These are phyloP conservation scores for Pseudogymnoascus pannorum DNA, from an alignment of 2,329 filamentous ascomycete species.

Conservation along the genomic window DNA sequence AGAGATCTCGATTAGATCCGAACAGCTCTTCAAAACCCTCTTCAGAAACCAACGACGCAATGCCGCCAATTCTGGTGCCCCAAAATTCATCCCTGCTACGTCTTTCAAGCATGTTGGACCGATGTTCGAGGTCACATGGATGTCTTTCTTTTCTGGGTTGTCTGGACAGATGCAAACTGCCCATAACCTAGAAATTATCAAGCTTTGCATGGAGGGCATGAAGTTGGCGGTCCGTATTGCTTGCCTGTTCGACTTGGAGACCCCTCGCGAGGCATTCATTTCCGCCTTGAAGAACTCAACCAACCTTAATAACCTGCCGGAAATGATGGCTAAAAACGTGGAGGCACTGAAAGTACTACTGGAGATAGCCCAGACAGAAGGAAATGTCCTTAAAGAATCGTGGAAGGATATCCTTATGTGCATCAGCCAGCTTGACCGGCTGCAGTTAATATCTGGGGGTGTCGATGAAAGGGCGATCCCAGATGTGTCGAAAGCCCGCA, in stretches of 20 bases:
- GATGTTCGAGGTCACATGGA: slow-evolving; percentile 99
- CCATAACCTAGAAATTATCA: slow-evolving; percentile 86
- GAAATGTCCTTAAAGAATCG: slow-evolving; percentile 78
- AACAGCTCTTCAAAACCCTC: slow-evolving; percentile 87
- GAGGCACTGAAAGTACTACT: slow-evolving; percentile 88
- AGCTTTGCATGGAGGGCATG: slow-evolving; percentile 88
- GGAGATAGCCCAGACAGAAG: slow-evolving; percentile 87
- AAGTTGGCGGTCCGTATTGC: slow-evolving; percentile 89
- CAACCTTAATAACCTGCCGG: slow-evolving; percentile 89
- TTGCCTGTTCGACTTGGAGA: slow-evolving; percentile 86
- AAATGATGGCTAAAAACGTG: slow-evolving; percentile 93
- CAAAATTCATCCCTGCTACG: slow-evolving; percentile 80
- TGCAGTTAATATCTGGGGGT: slow-evolving; percentile 90
- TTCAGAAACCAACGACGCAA: slow-evolving; percentile 84
- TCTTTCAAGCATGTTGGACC: slow-evolving; percentile 92
- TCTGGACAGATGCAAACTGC: slow-evolving; percentile 91
- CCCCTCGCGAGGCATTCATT: slow-evolving; percentile 91
- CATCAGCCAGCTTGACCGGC: slow-evolving; percentile 88
- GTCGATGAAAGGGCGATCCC: slow-evolving; percentile 89
- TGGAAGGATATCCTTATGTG: slow-evolving; percentile 96
- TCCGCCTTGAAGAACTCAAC: slow-evolving; percentile 88
- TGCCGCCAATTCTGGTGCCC: slow-evolving; percentile 53
- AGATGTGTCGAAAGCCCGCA: slow-evolving; percentile 79
- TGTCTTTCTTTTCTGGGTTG: slow-evolving; percentile 94
- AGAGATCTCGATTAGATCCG: slow-evolving; percentile 67